Base-by-base conservation (phyloP, 768 basidiomycete genomes). In the Lactifluus volemus region DNA sequence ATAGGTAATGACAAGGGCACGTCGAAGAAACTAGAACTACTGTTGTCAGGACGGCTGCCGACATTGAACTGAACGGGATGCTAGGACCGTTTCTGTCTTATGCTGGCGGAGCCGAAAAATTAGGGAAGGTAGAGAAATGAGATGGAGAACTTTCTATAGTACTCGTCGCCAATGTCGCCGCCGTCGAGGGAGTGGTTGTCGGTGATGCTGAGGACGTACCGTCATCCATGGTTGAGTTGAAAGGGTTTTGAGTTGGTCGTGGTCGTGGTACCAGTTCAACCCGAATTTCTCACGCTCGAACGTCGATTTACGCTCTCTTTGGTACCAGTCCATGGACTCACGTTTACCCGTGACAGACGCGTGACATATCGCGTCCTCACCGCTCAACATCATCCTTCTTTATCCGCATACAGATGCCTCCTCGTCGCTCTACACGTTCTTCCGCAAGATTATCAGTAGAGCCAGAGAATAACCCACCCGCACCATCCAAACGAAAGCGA, bases 191-290 rank as follows among this genome's bases (percentile, higher is more conserved):
- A 58, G 70, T 73, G 70, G 84, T 77, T 73, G 84, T 75, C 78
- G 85, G 78, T 81, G 83, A 85, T 85, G 85, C 79, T 86, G 86
- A 80, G 72, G 77, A 88, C 86, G 86, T 88, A 88, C 86, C 86
- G 84, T 88, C 79, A 79, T 79, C 78, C 78, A 79, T 79, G 69
- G 72, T 73, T 77, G 77, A 67, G 45, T 32, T 60, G 55, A 30
- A 49, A 36, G 51, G 36, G 63, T 68, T n/a, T 68, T 72, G 14
- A 15, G 36, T 44, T 61, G 60, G 55, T 61, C 50, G 36, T 61
- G 60, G 55, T 61, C 50, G 36, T 62, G 71, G 54, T 61, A 67
- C 45, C 52, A 51, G 55, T 65, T 59, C 50, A 55, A 57, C 58
- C 45, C 45, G 25, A 39, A 39, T 25, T 57, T 58, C 32, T 30